Evolutionary conservation across 2,329 filamentous ascomycete genomes (phyloP).

Genomic region (Piedraia hortae): DNA sequence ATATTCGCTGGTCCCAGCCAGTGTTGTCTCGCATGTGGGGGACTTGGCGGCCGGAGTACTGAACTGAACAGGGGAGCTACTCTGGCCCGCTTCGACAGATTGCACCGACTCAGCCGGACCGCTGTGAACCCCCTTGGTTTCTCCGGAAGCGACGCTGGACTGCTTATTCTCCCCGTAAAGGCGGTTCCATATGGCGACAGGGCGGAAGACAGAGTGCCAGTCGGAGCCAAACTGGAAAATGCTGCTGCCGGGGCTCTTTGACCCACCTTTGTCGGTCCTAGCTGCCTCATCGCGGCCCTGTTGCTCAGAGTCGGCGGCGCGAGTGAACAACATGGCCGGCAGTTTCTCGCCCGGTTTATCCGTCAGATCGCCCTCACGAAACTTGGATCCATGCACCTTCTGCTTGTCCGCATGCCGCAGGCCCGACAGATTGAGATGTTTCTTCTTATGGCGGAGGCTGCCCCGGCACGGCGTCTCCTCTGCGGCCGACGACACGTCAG

Average conservation of each 20-base stretch:
- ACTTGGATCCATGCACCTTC: slow-evolving; percentile 30
- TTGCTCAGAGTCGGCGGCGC: slow-evolving; percentile 6
- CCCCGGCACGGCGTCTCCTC: no score
- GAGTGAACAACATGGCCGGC: slow-evolving; percentile 39
- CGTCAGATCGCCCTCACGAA: slow-evolving; percentile 62
- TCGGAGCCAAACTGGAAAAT: slow-evolving; percentile 29
- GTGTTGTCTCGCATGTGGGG: background rate
- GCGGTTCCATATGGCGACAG: slow-evolving; percentile 21
- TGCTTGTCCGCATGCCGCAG: slow-evolving; percentile 10
- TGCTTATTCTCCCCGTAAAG: slow-evolving; percentile 21
- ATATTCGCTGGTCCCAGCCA: background rate
- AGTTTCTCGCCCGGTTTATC: slow-evolving; percentile 47
- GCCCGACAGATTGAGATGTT: slow-evolving; percentile 11
- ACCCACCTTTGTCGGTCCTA: slow-evolving; percentile 14
- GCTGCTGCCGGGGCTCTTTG: no score
- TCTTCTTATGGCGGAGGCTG: slow-evolving; percentile 12
- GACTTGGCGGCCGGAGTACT: background rate
- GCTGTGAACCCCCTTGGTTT: slow-evolving; percentile 18
- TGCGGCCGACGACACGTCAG: no score
- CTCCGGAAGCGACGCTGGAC: slow-evolving; percentile 15
- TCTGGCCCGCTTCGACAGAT: slow-evolving; percentile 24
- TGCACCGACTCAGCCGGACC: slow-evolving; percentile 26
- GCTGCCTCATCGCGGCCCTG: slow-evolving; percentile 7
- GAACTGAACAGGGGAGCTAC: slow-evolving; percentile 3
- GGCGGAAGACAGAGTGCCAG: slow-evolving; percentile 26